These are phyloP conservation scores for Calonectria henricotiae DNA, from an alignment of 2,329 filamentous ascomycete species.

Conservation along the genomic window DNA sequence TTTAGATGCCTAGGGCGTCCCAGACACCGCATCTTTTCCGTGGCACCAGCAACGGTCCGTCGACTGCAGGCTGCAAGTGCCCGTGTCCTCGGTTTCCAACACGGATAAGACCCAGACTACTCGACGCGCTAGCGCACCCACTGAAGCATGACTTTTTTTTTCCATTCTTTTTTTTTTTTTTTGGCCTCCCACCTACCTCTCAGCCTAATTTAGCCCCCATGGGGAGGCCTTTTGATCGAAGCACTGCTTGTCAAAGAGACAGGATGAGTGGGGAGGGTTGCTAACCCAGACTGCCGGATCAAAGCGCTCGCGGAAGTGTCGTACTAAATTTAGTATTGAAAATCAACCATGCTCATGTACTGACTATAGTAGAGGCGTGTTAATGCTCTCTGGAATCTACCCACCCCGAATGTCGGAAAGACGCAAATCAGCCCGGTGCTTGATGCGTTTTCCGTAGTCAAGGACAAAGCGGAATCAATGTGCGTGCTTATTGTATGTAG, in stretches of 20 bases:
- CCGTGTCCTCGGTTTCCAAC: slow-evolving; percentile 20
- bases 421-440: not conserved
- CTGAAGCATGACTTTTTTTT: not conserved
- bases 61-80: slow-evolving; percentile 9
- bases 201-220: slow-evolving; percentile 1
- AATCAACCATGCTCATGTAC: not conserved
- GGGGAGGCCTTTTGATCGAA: not conserved
- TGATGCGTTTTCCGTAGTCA: not conserved
- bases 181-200: too few species aligned
- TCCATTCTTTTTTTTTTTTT: not conserved
- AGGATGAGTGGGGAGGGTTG: not conserved
- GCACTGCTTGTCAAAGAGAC: not conserved
- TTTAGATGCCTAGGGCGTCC: not conserved
- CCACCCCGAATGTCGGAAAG: not conserved
- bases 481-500: not conserved
- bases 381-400: not conserved
- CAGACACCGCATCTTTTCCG: slow-evolving; percentile 1
- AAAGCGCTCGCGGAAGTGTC: too few species aligned
- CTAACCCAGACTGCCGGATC: slow-evolving; percentile 6
- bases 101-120: slow-evolving; percentile 11
- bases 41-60: slow-evolving; percentile 1
- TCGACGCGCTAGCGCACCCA: not conserved
- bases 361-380: not conserved
- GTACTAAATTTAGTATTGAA: not conserved
- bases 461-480: too few species aligned